Percentiles rank a stretch among this genome's conserved stretches.
These are phyloP conservation scores for Phytophthora multivora DNA, from an alignment of 352 stramenopile species.

Conservation along the genomic window DNA sequence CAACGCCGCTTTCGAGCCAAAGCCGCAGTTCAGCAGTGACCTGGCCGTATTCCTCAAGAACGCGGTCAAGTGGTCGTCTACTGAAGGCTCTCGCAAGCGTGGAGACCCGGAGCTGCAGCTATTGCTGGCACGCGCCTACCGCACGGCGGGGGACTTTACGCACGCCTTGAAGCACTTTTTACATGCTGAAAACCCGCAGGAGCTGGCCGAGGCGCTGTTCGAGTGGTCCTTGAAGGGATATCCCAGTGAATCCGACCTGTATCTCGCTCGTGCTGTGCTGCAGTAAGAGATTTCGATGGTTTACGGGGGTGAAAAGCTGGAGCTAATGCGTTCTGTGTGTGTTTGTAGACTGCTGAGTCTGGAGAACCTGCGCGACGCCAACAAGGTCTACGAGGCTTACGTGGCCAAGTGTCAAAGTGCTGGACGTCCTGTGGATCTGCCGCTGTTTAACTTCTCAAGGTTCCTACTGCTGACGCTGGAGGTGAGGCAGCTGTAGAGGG, in stretches of 20 bases:
- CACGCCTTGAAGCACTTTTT: slow-evolving; percentile 82
- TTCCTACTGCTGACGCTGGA: slow-evolving; percentile 87
- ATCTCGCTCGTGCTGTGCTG: slow-evolving; percentile 72
- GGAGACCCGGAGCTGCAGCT: slow-evolving; percentile 81
- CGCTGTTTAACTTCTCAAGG: slow-evolving; percentile 82
- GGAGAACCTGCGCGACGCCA: slow-evolving; percentile 88
- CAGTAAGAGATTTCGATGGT: slow-evolving; percentile 52
- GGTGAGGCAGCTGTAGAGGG: slow-evolving; percentile 35
- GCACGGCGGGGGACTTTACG: slow-evolving; percentile 55
- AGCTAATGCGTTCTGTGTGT: slow-evolving; percentile 12
- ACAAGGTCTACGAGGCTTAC: slow-evolving; percentile 77
- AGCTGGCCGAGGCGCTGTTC: slow-evolving; percentile 75
- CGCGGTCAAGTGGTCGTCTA: slow-evolving; percentile 83
- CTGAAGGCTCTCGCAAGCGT: slow-evolving; percentile 71
- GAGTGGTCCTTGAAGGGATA: slow-evolving; percentile 80
- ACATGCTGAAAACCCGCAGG: slow-evolving; percentile 69
- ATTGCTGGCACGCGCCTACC: slow-evolving; percentile 64
- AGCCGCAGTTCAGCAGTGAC: slow-evolving; percentile 75
- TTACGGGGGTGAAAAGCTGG: not conserved
- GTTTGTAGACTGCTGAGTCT: slow-evolving; percentile 67
- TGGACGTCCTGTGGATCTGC: slow-evolving; percentile 58
- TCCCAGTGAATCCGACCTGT: slow-evolving; percentile 82
- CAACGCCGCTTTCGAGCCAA: slow-evolving; percentile 57
- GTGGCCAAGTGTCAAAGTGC: slow-evolving; percentile 51
- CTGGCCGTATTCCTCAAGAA: slow-evolving; percentile 75